A percentile compares a stretch with the other conserved stretches of the same genome.
Evolutionary conservation across 208 protist genomes (phyloP).

Genomic region (Trypanosoma avium): DNA sequence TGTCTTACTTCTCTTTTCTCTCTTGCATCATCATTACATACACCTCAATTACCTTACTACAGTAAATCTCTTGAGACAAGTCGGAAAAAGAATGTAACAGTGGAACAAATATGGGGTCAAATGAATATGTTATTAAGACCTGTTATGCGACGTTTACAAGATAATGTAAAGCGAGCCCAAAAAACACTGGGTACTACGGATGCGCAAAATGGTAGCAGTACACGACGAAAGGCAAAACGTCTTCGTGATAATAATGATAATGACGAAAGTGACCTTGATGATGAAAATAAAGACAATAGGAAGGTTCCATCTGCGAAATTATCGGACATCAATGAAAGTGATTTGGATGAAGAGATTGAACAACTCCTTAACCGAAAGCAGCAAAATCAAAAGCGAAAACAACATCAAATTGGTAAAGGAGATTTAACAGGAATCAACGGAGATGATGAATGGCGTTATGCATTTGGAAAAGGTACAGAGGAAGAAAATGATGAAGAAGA

Average conservation of each 20-base stretch:
- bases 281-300: conserved; percentile 18
- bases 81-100: conserved; percentile 58
- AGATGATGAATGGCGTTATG: conserved; percentile 77
- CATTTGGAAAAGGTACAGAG: conserved; percentile 62
- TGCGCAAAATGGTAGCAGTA: conserved; percentile 7
- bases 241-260: conserved; percentile 10
- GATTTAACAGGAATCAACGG: conserved; percentile 14
- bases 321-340: conserved; percentile 67
- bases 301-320: conserved; percentile 29
- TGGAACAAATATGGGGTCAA: conserved; percentile 89
- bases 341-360: conserved; percentile 83
- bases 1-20: conserved; percentile 74
- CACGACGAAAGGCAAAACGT: neutral
- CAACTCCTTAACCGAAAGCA: conserved; percentile 46
- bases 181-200: conserved; percentile 30
- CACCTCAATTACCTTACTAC: conserved; percentile 59
- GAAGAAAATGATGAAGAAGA: conserved; percentile 38
- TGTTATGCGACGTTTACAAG: conserved; percentile 74
- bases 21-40: conserved; percentile 77
- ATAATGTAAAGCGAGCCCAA: conserved; percentile 55
- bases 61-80: conserved; percentile 61
- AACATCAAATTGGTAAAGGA: conserved; percentile 18
- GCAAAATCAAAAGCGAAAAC: conserved; percentile 13
- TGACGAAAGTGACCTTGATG: neutral
- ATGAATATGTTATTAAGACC: conserved; percentile 77